Evolutionary conservation across 352 stramenopile species (phyloP), one percentile per base, ranked within the genome.

Genomic region (Globisporangium irregulare): DNA sequence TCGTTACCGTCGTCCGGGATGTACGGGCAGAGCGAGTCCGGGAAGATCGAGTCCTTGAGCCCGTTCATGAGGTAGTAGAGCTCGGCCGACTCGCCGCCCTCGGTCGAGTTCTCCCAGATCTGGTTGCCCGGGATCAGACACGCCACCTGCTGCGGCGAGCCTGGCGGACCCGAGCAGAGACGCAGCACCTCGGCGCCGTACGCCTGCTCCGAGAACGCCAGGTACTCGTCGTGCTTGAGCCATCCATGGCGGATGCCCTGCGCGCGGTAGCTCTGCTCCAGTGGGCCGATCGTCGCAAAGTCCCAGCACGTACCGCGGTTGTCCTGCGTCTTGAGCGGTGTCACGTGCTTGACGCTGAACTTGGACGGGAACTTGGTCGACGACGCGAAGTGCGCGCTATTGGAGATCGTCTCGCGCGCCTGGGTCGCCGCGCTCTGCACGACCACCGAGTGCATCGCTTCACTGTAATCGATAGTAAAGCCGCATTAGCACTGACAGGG

Each of bases 221-320:
- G 70, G 70, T 79, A 91, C 66, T 86, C 75, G 54, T 88, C 74
- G 29, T 73, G 62, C 53, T 76, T 43, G 27, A 91, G 67, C 82
- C 82, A 91, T 7, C 82, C 80, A 14, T 80, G 61, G 25, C 60
- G 72, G 53, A 89, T 72, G 25, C 82, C 82, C 54, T 91, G 82
- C 57, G 80, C 73, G 32, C 82, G 79, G 70, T 91, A 91, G 67
- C 73, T 82, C 62, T 89, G 80, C 68, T 91, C 82, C n/a, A 91
- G 56, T n/a, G 87, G 79, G 0, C 60, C 80, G 25, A 91, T 79
- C 4, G 77, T 86, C 2, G 78, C 82, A 66, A 89, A 90, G 61
- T 90, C 82, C 82, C 82, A 91, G 74, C 82, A 89, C 41, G 82
- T 91, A 34, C 82, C 82, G 22, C 80, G 80, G 50, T 86, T 76